Percentiles rank a stretch among this genome's conserved stretches.
These are phyloP conservation scores for Saururus chinensis DNA, from an alignment of 164 flowering plant species.

Conservation along the genomic window DNA sequence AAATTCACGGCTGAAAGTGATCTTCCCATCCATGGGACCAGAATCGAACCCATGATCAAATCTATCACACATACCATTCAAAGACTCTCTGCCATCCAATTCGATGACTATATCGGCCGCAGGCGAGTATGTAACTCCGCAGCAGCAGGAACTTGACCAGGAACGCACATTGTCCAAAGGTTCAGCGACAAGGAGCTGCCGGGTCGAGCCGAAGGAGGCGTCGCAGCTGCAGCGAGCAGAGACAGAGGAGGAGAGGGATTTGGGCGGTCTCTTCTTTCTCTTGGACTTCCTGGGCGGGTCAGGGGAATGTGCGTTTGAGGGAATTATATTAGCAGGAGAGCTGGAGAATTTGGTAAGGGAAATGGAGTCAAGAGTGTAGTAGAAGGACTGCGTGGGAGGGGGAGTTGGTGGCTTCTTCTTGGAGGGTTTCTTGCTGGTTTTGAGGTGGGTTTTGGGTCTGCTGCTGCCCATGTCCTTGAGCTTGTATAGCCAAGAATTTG, in stretches of 20 bases:
- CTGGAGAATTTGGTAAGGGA: too few relatives aligned
- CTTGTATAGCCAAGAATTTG: conserved; percentile 85
- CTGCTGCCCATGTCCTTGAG: conserved; percentile 44
- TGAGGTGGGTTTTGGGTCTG: conserved; percentile 15
- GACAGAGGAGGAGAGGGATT: conserved; percentile 17
- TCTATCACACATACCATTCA: background rate
- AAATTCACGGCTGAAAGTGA: background rate
- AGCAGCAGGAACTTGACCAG: conserved; percentile 24
- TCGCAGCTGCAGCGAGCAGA: conserved; percentile 20
- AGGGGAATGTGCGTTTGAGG: conserved; percentile 18
- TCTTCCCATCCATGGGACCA: background rate
- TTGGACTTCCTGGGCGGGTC: conserved; percentile 28
- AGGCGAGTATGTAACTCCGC: conserved; percentile 25
- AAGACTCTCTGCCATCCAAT: conserved; percentile 14
- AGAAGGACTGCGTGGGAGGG: conserved; percentile 31
- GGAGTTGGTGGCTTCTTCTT: conserved; percentile 19
- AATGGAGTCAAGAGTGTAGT: conserved; percentile 34
- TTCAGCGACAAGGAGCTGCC: background rate
- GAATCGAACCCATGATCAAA: background rate
- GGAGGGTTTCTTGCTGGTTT: background rate
- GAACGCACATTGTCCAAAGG: background rate
- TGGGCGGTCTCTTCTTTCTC: conserved; percentile 20
- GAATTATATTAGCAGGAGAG: background rate
- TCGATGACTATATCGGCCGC: conserved; percentile 38
- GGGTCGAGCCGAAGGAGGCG: conserved; percentile 11